Evolutionary conservation across 2,329 filamentous ascomycete species (phyloP), one percentile per base, ranked within the genome.

Genomic region (Venturia carpophila): DNA sequence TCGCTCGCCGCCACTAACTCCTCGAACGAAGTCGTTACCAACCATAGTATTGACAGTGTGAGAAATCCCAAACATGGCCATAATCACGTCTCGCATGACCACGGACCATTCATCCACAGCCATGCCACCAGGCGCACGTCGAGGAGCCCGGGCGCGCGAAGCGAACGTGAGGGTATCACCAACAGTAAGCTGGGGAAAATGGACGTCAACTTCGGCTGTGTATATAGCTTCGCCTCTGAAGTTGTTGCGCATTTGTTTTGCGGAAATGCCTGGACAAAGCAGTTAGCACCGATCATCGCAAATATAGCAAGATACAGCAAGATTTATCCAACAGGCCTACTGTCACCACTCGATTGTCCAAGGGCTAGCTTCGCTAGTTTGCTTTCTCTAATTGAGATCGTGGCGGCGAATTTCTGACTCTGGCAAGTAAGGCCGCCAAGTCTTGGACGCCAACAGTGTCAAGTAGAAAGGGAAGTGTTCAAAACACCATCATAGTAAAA

Each of bases 221-320:
- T 94, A 94, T 73, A 94, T 92, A 67, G 89, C 89, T 76, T 95
- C 91, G 69, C 91, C 91, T 37, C 89, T 87, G 77, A 93, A 92
- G 67, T 84, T 80, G 13, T 84, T 84, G 76, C 89, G 85, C 89
- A 94, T 93, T 72, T 91, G 84, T 71, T 89, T 77, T 65, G 89
- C 82, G 2, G 84, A 79, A 71, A 91, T 82, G 69, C 87, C 84
- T 82, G 67, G 37, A 47, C 19, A 2, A 7, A 41, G 34, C 41
- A 47, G 9, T 61, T 24, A 43, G 56, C 34, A 64, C 41, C 3
- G 19, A 2, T 17, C 15, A 17, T 58, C 19, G n/a, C 6, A 30
- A 10, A 15, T 15, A 39, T 39, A 11, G 37, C 11, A 37, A 45
- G 66, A 67, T 47, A 65, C 69, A 66, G 70, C 72, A 17, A 41